Evolutionary conservation across 169 alveolate genomes (phyloP).

Genomic region (Eimeria praecox): DNA sequence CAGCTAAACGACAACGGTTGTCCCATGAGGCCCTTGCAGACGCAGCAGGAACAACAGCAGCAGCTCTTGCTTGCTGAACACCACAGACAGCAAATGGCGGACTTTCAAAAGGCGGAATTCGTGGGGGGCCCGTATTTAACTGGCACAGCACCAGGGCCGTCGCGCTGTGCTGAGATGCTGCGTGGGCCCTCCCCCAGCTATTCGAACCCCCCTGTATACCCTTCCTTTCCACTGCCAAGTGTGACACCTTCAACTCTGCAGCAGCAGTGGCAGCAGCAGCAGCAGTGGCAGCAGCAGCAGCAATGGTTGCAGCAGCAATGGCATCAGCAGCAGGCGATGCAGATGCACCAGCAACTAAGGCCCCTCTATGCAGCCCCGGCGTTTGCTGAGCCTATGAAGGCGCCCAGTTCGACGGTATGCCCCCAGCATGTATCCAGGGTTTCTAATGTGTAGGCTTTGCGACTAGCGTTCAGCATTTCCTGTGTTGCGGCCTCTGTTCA

Average conservation of each 20-base stretch:
- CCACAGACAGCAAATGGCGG: background rate
- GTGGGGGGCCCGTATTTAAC: background rate
- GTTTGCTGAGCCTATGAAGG: constrained; percentile 26
- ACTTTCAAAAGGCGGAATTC: background rate
- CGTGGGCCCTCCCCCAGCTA: constrained; percentile 57
- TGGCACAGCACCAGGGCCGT: background rate
- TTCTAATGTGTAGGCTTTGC: background rate
- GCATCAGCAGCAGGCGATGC: constrained; percentile 70
- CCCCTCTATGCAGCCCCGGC: constrained; percentile 31
- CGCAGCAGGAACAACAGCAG: constrained; percentile 48
- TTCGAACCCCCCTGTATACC: constrained; percentile 25
- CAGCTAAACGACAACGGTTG: background rate
- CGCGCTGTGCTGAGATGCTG: constrained; percentile 1
- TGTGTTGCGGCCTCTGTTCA: constrained; percentile 23
- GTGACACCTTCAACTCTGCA: constrained; percentile 6
- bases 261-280: constrained; percentile 66
- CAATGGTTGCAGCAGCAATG: constrained; percentile 17
- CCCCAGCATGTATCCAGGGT: background rate
- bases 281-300: constrained; percentile 55
- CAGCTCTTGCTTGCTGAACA: background rate
- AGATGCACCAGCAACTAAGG: constrained; percentile 38
- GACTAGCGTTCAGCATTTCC: background rate
- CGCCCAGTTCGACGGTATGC: background rate
- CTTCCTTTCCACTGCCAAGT: constrained; percentile 28
- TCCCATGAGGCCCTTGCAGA: background rate